phyloP scores from a whole-genome alignment of 805 yeast genomes.

The Candida insectalens region DNA sequence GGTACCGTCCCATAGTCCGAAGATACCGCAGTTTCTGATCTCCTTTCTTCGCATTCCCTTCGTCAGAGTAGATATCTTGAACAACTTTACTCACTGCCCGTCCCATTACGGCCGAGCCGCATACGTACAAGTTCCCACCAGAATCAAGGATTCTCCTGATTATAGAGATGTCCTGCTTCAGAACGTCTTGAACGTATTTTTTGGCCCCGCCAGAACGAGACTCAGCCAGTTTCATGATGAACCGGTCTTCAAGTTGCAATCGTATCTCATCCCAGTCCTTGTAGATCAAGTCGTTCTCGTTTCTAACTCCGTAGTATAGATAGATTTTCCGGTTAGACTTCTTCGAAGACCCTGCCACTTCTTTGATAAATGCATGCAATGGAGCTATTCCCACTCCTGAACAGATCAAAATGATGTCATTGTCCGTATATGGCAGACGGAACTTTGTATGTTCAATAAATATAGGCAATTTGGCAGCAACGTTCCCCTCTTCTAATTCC shows the following conservation, averaged over 20 bases:
- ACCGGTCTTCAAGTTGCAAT: slow-evolving; percentile 32
- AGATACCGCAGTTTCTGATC: slow-evolving; percentile 58
- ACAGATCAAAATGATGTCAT: slow-evolving; percentile 76
- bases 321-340: slow-evolving; percentile 30
- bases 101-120: slow-evolving; percentile 95
- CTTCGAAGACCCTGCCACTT: slow-evolving; percentile 16
- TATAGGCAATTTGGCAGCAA: slow-evolving; percentile 53
- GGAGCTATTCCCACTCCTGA: slow-evolving; percentile 99
- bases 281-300: slow-evolving; percentile 59
- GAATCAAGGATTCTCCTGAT: slow-evolving; percentile 35
- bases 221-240: slow-evolving; percentile 68
- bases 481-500: slow-evolving; percentile 46
- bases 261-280: slow-evolving; percentile 39
- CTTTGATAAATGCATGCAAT: slow-evolving; percentile 84
- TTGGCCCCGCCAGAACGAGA: slow-evolving; percentile 51
- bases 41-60: slow-evolving; percentile 52
- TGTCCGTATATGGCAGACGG: slow-evolving; percentile 73
- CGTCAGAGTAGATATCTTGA: slow-evolving; percentile 45
- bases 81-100: slow-evolving; percentile 73
- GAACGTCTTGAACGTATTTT: slow-evolving; percentile 76
- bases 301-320: slow-evolving; percentile 65
- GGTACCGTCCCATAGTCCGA: slow-evolving; percentile 76
- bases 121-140: slow-evolving; percentile 82
- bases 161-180: slow-evolving; percentile 37
- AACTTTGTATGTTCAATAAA: slow-evolving; percentile 85